Conservation (phyloP, 768 basidiomycete genomes). For the Tricholomella constricta region DNA sequence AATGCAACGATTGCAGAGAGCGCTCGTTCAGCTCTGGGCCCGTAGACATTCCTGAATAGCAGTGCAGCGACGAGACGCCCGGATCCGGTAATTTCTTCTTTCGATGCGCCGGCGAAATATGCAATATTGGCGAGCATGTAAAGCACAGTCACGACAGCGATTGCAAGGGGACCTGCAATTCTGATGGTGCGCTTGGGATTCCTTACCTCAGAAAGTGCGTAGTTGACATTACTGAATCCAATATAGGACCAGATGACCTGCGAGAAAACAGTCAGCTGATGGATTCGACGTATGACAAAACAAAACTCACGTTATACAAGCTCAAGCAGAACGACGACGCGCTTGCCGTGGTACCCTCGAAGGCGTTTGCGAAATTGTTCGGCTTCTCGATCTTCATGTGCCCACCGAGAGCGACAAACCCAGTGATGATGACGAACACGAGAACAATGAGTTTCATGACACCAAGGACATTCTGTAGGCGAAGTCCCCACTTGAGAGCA, state of each 20-base stretch:
- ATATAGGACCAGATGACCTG: constrained; percentile 48
- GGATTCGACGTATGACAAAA: constrained; percentile 56
- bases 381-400: constrained; percentile 33
- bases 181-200: constrained; percentile 64
- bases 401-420: constrained; percentile 45
- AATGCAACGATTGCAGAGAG: constrained; percentile 32
- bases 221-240: constrained; percentile 71
- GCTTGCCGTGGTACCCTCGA: constrained; percentile 45
- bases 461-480: constrained; percentile 66
- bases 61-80: constrained; percentile 66
- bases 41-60: constrained; percentile 68
- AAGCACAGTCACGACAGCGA: constrained; percentile 52
- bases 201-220: constrained; percentile 62
- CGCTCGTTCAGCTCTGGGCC: constrained; percentile 48
- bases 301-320: constrained; percentile 24
- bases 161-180: constrained; percentile 62
- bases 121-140: constrained; percentile 67
- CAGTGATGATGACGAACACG: constrained; percentile 48
- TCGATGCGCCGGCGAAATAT: constrained; percentile 67
- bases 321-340: constrained; percentile 50
- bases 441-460: constrained; percentile 55
- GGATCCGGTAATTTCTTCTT: constrained; percentile 61
- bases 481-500: constrained; percentile 53
- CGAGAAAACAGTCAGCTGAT: constrained; percentile 17
- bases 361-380: constrained; percentile 34